Conservation (phyloP, 139 green algal species). For the Asterochloris erici region DNA sequence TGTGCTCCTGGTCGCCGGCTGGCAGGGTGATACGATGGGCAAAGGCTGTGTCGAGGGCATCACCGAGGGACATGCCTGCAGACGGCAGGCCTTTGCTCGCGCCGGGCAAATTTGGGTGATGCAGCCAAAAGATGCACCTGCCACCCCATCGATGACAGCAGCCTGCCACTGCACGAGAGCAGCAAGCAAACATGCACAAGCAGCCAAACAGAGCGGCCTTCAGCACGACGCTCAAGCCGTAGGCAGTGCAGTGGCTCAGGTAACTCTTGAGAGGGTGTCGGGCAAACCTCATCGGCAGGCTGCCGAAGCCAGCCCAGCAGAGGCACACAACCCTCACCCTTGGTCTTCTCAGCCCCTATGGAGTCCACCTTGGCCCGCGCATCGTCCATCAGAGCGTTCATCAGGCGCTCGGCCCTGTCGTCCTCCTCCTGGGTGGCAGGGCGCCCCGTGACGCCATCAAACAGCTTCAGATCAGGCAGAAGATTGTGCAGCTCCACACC, state of each 20-base stretch:
- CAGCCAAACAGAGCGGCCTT: too few relatives aligned
- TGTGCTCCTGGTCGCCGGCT: neutral
- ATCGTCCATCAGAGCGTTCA: slow-evolving; percentile 65
- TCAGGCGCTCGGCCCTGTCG: slow-evolving; percentile 46
- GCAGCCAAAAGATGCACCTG: neutral
- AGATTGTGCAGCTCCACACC: slow-evolving; percentile 55
- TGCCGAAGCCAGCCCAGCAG: too few relatives aligned
- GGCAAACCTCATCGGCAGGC: too few relatives aligned
- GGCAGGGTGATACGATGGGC: slow-evolving; percentile 8
- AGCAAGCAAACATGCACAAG: too few relatives aligned
- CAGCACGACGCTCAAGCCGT: too few relatives aligned
- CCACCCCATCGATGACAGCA: too few relatives aligned
- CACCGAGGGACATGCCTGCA: slow-evolving; percentile 20
- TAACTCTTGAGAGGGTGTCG: too few relatives aligned
- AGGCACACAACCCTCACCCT: neutral
- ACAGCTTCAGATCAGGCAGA: slow-evolving; percentile 52
- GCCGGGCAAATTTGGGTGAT: neutral
- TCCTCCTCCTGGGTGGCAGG: slow-evolving; percentile 34
- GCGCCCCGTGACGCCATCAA: slow-evolving; percentile 49
- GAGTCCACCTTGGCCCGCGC: slow-evolving; percentile 34
- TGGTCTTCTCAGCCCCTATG: slow-evolving; percentile 30
- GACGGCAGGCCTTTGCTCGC: neutral
- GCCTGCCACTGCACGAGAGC: too few relatives aligned
- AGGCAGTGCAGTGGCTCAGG: too few relatives aligned
- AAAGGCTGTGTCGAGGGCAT: slow-evolving; percentile 23